These are phyloP conservation scores for Miscanthus lutarioriparius DNA, from an alignment of 176 grass and related monocot species.

Conservation along the genomic window DNA sequence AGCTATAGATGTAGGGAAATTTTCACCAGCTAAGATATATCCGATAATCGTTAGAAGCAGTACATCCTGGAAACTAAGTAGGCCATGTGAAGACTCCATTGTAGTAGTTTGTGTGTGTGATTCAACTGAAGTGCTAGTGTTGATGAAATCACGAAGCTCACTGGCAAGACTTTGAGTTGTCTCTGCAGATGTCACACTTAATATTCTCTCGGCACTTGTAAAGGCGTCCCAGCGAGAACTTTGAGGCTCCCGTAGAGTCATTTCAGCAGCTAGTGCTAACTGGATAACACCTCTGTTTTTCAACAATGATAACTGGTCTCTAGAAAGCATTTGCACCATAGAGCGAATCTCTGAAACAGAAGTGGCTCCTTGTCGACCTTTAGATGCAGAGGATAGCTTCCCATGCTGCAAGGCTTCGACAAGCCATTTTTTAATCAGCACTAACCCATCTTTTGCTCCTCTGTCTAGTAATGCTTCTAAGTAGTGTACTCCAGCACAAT, in stretches of 20 bases:
- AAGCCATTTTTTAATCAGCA: slow-evolving; percentile 92
- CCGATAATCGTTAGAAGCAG: slow-evolving; percentile 85
- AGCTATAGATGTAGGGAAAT: slow-evolving; percentile 80
- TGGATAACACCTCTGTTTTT: slow-evolving; percentile 77
- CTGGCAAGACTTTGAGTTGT: slow-evolving; percentile 87
- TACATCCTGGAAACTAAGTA: slow-evolving; percentile 89
- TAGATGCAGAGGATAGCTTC: slow-evolving; percentile 58
- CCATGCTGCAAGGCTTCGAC: slow-evolving; percentile 76
- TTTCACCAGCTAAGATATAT: slow-evolving; percentile 93
- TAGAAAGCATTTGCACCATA: slow-evolving; percentile 67
- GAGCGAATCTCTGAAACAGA: slow-evolving; percentile 72
- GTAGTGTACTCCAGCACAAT: slow-evolving; percentile 63
- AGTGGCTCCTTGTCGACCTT: slow-evolving; percentile 43
- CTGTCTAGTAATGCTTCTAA: slow-evolving; percentile 81
- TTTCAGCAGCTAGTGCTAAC: slow-evolving; percentile 74
- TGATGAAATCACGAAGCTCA: slow-evolving; percentile 97
- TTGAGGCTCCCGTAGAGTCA: slow-evolving; percentile 61
- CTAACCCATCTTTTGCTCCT: slow-evolving; percentile 78
- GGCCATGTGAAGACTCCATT: slow-evolving; percentile 41
- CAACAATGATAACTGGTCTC: slow-evolving; percentile 66
- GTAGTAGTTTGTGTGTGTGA: slow-evolving; percentile 55
- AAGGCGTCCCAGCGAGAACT: slow-evolving; percentile 87
- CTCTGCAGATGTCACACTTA: slow-evolving; percentile 84
- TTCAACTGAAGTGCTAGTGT: slow-evolving; percentile 71
- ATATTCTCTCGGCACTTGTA: slow-evolving; percentile 87